Percentiles rank a stretch among this genome's conserved stretches.
phyloP scores from a whole-genome alignment of 139 green algal genomes.

The Chloropicon primus region DNA sequence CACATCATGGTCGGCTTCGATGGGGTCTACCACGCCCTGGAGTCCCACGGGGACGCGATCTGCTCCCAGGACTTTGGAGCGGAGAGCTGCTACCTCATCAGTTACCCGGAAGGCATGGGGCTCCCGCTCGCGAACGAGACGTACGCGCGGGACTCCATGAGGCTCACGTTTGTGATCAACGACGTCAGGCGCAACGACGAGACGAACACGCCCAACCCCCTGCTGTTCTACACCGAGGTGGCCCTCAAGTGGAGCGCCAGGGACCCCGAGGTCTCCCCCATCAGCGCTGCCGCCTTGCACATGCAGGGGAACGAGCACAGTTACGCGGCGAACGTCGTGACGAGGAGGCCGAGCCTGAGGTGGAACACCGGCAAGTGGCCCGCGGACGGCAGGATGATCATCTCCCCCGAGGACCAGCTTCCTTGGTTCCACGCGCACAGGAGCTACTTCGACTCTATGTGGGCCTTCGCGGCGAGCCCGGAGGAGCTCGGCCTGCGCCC shows the following conservation, averaged over 20 bases:
- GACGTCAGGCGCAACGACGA: not conserved
- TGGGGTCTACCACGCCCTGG: not conserved
- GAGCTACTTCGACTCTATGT: not conserved
- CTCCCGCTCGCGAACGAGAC: not conserved
- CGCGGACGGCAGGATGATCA: not conserved
- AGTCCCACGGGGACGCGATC: not conserved
- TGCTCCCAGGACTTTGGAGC: not conserved
- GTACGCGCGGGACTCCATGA: not conserved
- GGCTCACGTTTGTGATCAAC: not conserved
- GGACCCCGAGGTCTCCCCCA: not conserved
- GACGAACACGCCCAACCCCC: not conserved
- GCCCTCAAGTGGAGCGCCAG: not conserved
- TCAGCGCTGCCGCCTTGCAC: not conserved
- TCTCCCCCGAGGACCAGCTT: not conserved
- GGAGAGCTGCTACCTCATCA: not conserved
- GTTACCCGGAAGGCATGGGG: not conserved
- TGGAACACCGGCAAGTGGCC: not conserved
- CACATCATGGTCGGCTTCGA: not conserved
- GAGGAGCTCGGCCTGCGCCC: not conserved
- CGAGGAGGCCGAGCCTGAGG: not conserved
- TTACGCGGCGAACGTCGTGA: not conserved
- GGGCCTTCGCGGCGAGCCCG: not conserved
- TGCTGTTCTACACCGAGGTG: not conserved
- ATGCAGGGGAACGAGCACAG: not conserved
- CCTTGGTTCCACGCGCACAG: not conserved